These are phyloP conservation scores for Petunia axillaris DNA, from an alignment of 257 asterid genomes.

Conservation along the genomic window DNA sequence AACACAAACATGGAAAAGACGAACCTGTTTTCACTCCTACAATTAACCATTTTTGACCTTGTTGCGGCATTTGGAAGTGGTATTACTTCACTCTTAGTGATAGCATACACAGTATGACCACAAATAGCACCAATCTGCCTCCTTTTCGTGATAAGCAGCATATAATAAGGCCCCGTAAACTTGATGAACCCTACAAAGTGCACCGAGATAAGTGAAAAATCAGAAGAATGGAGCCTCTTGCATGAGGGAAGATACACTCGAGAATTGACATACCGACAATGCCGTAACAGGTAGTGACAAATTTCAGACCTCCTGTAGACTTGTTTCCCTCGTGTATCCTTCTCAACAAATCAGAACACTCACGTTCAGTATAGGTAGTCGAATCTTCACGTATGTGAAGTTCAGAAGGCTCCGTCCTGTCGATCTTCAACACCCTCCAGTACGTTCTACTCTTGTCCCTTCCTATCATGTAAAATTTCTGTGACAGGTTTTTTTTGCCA, in stretches of 20 bases:
- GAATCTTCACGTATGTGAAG: conserved; percentile 84
- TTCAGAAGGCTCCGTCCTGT: conserved; percentile 81
- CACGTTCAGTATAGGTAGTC: conserved; percentile 71
- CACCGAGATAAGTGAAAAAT: conserved; percentile 27
- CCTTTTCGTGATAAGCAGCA: conserved; percentile 91
- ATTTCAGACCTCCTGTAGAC: conserved; percentile 85
- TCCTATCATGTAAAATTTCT: conserved; percentile 92
- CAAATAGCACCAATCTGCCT: conserved; percentile 84
- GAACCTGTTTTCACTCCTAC: conserved; percentile 81
- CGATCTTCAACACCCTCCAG: conserved; percentile 90
- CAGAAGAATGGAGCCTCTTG: conserved; percentile 22
- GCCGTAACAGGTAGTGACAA: conserved; percentile 94
- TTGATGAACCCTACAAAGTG: conserved; percentile 72
- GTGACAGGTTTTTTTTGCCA: conserved; percentile 38
- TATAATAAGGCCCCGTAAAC: conserved; percentile 91
- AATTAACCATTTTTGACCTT: conserved; percentile 59
- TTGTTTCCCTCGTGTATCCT: conserved; percentile 91
- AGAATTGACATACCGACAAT: conserved; percentile 73
- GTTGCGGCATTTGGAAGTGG: conserved; percentile 75
- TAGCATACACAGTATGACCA: conserved; percentile 82
- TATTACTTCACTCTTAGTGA: conserved; percentile 79
- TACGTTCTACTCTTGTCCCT: conserved; percentile 87
- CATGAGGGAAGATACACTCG: conserved; percentile 19
- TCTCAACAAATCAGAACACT: conserved; percentile 88
- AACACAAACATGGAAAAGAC: background rate